phyloP scores from a whole-genome alignment of 2,329 filamentous ascomycete genomes.

The Colletotrichum tabaci region DNA sequence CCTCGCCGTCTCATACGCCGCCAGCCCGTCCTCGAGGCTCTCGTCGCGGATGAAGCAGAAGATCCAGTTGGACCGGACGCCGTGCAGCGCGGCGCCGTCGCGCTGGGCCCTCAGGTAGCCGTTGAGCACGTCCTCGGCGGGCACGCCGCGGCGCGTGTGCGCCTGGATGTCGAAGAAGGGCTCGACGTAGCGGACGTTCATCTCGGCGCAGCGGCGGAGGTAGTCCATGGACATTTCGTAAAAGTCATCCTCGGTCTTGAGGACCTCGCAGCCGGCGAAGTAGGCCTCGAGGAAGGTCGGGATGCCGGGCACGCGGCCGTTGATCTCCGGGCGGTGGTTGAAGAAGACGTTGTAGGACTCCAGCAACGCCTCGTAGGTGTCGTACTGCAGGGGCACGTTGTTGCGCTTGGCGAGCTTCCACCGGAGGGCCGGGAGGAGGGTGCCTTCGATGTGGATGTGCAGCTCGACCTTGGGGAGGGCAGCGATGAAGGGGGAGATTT shows the following conservation, averaged over 20 bases:
- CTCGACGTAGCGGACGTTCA: slow-evolving; percentile 82
- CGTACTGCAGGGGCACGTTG: slow-evolving; percentile 77
- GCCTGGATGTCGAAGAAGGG: slow-evolving; percentile 88
- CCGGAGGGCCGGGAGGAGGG: slow-evolving; percentile 77
- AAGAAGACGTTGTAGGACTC: slow-evolving; percentile 69
- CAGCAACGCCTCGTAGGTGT: slow-evolving; percentile 70
- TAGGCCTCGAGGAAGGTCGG: slow-evolving; percentile 79
- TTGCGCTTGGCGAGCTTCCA: slow-evolving; percentile 76
- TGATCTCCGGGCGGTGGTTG: slow-evolving; percentile 56
- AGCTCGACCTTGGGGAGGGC: slow-evolving; percentile 85
- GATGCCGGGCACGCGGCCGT: slow-evolving; percentile 50
- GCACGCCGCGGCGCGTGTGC: slow-evolving; percentile 74
- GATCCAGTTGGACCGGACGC: slow-evolving; percentile 55
- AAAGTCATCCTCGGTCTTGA: slow-evolving; percentile 77
- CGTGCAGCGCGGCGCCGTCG: slow-evolving; percentile 47
- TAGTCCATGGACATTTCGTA: slow-evolving; percentile 81
- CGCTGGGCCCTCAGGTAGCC: slow-evolving; percentile 63
- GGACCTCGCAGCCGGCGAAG: slow-evolving; percentile 81
- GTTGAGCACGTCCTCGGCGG: slow-evolving; percentile 73
- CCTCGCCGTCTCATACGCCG: slow-evolving; percentile 55
- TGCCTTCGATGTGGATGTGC: slow-evolving; percentile 85
- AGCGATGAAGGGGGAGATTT: slow-evolving; percentile 65
- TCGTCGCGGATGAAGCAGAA: slow-evolving; percentile 61
- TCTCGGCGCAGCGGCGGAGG: slow-evolving; percentile 73
- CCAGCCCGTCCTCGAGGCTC: slow-evolving; percentile 54